Base-by-base conservation (phyloP, 768 basidiomycete genomes). In the Coprinopsis strossmayeri region DNA sequence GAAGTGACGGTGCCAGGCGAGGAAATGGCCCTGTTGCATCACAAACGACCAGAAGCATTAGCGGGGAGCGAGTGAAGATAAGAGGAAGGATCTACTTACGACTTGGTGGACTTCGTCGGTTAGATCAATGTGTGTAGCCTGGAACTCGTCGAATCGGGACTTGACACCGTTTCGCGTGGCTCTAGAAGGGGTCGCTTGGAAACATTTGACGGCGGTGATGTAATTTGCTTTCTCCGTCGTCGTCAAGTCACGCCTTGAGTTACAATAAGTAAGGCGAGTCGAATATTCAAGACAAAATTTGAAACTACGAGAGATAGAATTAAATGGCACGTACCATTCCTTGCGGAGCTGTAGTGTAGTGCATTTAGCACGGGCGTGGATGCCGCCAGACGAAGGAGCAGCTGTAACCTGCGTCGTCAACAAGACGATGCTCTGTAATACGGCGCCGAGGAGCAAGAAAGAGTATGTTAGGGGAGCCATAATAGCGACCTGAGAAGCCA, bases 1-100 rank as follows among this genome's bases (percentile, higher is more conserved):
- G 7, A 32, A 32, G 30, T 32, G 15, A n/a, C n/a, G n/a, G n/a
- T n/a, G n/a, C 60, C 60, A 63, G 7, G 62, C 55, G 13, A 59
- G 50, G 48, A 63, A 63, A 27, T 63, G 57, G 2, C 60, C 59
- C 58, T 61, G 35, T 18, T 17, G 35, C 9, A 38, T 38, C 5
- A 38, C 35, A 38, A 38, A 38, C 10, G 17, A 18, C 5, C 17
- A 17, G 9, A 7, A 38, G 35, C 35, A 38, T 34, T 3, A 3
- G 7, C 18, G 45, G 5, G 5, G 21, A 20, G 27, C 24, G n/a
- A 40, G 18, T 23, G 3, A 32, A 15, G 30, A 32, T 7, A 15
- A 32, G 15, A 32, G 30, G 30, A 32, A 32, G 15, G 30, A 32
- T 7, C 11, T 23, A 41, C 50, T 11, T 23, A 51, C 50, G 15